phyloP scores from a whole-genome alignment of 2,329 filamentous ascomycete species.

The Cercospora nicotianae region DNA sequence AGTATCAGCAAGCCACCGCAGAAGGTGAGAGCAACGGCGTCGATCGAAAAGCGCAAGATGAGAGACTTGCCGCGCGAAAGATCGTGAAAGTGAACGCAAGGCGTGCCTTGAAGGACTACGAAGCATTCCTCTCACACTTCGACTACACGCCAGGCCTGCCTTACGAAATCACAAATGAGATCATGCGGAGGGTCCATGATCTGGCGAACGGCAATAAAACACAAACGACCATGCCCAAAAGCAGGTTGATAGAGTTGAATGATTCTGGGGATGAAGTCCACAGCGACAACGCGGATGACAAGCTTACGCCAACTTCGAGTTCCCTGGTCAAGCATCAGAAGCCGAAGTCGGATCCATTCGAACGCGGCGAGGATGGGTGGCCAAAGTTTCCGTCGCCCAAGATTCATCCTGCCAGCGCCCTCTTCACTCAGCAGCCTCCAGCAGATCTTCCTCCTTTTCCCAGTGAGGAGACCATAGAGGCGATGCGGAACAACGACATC shows the following conservation, averaged over 20 bases:
- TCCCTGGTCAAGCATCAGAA: conserved; percentile 49
- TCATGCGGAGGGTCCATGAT: conserved; percentile 59
- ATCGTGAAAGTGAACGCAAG: conserved; percentile 72
- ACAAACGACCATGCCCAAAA: conserved; percentile 35
- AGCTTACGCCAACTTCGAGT: conserved; percentile 35
- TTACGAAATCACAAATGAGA: conserved; percentile 58
- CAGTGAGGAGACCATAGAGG: conserved; percentile 38
- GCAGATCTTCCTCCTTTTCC: conserved; percentile 68
- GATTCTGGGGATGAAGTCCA: conserved; percentile 27
- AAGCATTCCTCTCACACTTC: conserved; percentile 69
- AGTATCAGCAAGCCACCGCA: conserved; percentile 36
- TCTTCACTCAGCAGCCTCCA: conserved; percentile 71
- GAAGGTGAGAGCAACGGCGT: conserved; percentile 41
- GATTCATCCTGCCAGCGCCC: conserved; percentile 58
- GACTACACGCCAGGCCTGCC: conserved; percentile 76
- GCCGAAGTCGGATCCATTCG: conserved; percentile 34
- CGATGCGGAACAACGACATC: conserved; percentile 33
- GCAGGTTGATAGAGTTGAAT: conserved; percentile 34
- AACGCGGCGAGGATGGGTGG: conserved; percentile 42
- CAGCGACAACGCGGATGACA: conserved; percentile 24
- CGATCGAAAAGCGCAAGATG: conserved; percentile 51
- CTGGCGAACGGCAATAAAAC: conserved; percentile 50
- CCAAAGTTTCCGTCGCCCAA: conserved; percentile 52
- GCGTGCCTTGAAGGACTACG: conserved; percentile 72
- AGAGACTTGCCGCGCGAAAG: conserved; percentile 63